Base-by-base conservation (phyloP, 768 basidiomycete genomes). In the Hygrophorus russula region DNA sequence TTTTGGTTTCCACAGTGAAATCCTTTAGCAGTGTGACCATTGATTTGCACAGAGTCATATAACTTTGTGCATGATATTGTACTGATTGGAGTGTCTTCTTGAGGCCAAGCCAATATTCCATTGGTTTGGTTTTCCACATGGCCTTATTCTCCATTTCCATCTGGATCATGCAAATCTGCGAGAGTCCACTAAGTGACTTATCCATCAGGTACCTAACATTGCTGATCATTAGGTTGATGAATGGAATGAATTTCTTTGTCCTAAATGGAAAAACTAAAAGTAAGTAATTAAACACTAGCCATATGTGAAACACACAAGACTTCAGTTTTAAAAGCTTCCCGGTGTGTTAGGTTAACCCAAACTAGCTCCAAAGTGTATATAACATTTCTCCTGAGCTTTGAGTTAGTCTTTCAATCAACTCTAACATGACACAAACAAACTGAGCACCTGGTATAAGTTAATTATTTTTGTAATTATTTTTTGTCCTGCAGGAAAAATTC, bases 151-250 rank as follows among this genome's bases (percentile, higher is more conserved):
- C 78, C 82, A 93, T 94, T 57, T 93, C 85, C 0, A 66, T 65
- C 59, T 94, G 84, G 39, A 97, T 81, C 46, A 74, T 79, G 58
- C 84, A 79, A 49, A 99, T 96, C 56, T 94, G 87, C 9, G 78
- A 71, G 40, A 99, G 71, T 49, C 92, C 87, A 52, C 79, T 79
- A 38, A 98, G 70, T 6, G 91, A 94, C 55, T 99, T 96, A 58
- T 98, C 92, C 74, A 99, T 81, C 41, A 97, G 83, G 62, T 92
- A 98, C 7, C 94, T 98, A 43, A 94, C 91, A 54, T 99, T 96
- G 71, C 96, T 97, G 68, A 98, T 96, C 78, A 98, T 86, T 53
- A 97, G 69, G 64, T 99, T 98, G 65, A 93, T 76, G 60, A 99
- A 98, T 44, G 82, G 81, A 42, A 98, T 82, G 59, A 98, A 98